A percentile compares a stretch with the other conserved stretches of the same genome.
These are phyloP conservation scores for Fusarium guadeloupense DNA, from an alignment of 2,329 filamentous ascomycete genomes.

Conservation along the genomic window DNA sequence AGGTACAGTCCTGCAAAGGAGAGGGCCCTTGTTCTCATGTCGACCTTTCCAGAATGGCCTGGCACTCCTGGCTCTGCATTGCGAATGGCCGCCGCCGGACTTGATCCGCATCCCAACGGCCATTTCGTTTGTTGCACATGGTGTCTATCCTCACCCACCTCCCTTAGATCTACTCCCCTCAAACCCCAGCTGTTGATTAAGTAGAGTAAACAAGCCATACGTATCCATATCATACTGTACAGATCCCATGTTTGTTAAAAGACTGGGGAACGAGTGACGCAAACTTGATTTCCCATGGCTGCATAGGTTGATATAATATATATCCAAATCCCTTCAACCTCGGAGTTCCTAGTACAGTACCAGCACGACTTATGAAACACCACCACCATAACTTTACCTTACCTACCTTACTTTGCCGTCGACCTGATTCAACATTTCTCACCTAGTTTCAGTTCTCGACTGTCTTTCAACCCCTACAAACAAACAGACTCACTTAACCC, in stretches of 20 bases:
- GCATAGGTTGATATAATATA: conserved; percentile 5
- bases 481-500: background rate
- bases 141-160: conserved; percentile 6
- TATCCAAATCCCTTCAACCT: background rate
- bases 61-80: background rate
- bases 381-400: background rate
- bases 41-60: background rate
- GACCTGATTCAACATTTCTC: background rate
- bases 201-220: background rate
- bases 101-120: background rate
- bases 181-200: background rate
- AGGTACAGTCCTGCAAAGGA: background rate
- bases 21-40: background rate
- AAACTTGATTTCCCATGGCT: conserved; percentile 1
- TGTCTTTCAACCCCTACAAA: background rate
- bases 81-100: background rate
- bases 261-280: conserved; percentile 22
- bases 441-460: background rate
- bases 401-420: no score
- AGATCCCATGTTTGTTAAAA: background rate
- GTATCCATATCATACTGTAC: background rate
- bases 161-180: conserved; percentile 6
- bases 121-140: background rate
- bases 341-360: background rate
- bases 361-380: background rate